A percentile compares a stretch with the other conserved stretches of the same genome.
Evolutionary conservation across 495 filamentous ascomycete species (phyloP).

Genomic region (Penicillium canescens): DNA sequence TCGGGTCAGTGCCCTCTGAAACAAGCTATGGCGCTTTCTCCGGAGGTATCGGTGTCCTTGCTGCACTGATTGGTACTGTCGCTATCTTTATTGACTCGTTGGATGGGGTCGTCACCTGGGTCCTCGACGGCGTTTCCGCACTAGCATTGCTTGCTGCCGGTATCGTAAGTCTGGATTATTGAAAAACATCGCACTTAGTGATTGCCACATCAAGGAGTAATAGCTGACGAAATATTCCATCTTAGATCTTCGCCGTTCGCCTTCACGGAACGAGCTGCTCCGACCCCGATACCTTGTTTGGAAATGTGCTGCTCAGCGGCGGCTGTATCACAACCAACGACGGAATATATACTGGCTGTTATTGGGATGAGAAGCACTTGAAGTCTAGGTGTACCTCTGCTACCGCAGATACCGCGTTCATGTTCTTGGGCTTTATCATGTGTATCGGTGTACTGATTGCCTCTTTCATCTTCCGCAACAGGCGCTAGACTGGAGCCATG

Average conservation of each 20-base stretch:
- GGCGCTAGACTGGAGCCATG: not conserved
- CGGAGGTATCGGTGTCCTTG: constrained; percentile 49
- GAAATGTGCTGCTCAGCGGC: constrained; percentile 13
- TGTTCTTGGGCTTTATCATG: constrained; percentile 27
- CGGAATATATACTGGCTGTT: not conserved
- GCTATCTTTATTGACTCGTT: constrained; percentile 40
- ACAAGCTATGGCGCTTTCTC: constrained; percentile 49
- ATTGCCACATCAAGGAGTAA: too few species aligned
- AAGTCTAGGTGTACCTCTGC: constrained; percentile 28
- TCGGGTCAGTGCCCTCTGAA: constrained; percentile 32
- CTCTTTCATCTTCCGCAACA: constrained; percentile 3
- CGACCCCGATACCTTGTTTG: not conserved
- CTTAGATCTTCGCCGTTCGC: constrained; percentile 47
- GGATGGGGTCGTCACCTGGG: constrained; percentile 36
- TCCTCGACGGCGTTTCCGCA: constrained; percentile 41
- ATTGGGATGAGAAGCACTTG: constrained; percentile 15
- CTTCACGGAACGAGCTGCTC: constrained; percentile 23
- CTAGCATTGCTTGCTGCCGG: constrained; percentile 52
- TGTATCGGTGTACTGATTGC: constrained; percentile 16
- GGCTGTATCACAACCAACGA: constrained; percentile 1
- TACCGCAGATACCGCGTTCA: constrained; percentile 30
- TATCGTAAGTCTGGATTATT: constrained; percentile 45
- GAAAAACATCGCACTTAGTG: too few species aligned
- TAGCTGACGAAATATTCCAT: too few species aligned
- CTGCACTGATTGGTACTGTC: constrained; percentile 36